These are phyloP conservation scores for Cyclanthera cordifolia DNA, from an alignment of 306 rosid species.

Conservation along the genomic window DNA sequence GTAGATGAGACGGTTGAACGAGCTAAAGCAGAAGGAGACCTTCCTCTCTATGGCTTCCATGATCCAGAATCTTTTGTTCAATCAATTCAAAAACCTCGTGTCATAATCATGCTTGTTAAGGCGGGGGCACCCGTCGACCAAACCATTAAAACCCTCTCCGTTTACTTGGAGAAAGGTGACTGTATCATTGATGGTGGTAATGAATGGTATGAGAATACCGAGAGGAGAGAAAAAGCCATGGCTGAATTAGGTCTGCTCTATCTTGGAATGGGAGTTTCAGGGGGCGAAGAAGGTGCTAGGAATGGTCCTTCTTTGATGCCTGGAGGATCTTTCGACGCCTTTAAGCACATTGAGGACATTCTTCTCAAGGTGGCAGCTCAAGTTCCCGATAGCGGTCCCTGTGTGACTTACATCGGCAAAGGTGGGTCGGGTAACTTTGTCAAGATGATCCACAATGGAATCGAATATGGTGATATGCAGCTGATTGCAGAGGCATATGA, in stretches of 20 bases:
- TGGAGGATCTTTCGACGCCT: constrained; percentile 29
- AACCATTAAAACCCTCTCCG: constrained; percentile 25
- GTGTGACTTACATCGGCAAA: constrained; percentile 26
- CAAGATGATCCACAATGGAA: constrained; percentile 31
- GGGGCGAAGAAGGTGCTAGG: constrained; percentile 29
- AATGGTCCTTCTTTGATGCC: constrained; percentile 35
- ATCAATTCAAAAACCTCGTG: constrained; percentile 29
- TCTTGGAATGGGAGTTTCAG: constrained; percentile 36
- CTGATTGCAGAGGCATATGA: constrained; percentile 31
- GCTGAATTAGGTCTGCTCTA: constrained; percentile 27
- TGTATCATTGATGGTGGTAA: constrained; percentile 33
- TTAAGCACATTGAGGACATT: constrained; percentile 30
- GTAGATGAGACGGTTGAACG: constrained; percentile 31
- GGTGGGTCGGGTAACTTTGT: constrained; percentile 29
- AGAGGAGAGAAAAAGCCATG: constrained; percentile 26
- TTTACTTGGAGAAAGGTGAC: constrained; percentile 32
- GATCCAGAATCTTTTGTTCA: constrained; percentile 29
- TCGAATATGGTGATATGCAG: constrained; percentile 33
- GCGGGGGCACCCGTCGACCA: constrained; percentile 33
- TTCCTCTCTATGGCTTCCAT: constrained; percentile 26
- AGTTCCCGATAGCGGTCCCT: constrained; percentile 32
- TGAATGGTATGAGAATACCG: constrained; percentile 34
- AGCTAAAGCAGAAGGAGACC: constrained; percentile 24
- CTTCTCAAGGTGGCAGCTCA: constrained; percentile 36
- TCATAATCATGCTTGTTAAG: constrained; percentile 32